Conservation (phyloP, 768 basidiomycete species). For the Agaricus blazei region DNA sequence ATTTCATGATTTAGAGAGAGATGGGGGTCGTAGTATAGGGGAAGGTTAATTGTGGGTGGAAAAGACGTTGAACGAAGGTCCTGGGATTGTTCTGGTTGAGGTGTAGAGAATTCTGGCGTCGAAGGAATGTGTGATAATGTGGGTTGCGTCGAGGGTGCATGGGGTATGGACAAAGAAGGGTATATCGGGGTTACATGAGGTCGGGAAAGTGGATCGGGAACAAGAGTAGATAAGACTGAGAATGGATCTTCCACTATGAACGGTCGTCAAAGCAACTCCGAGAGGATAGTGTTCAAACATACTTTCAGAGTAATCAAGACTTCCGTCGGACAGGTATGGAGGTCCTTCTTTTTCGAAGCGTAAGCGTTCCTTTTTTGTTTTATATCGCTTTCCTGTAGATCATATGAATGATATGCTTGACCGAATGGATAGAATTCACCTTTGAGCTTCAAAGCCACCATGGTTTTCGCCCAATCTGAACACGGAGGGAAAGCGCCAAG, state of each 20-base stretch:
- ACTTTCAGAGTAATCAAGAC: slow-evolving; percentile 72
- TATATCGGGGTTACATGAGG: slow-evolving; percentile 58
- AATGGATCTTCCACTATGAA: slow-evolving; percentile 74
- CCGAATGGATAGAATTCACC: slow-evolving; percentile 30
- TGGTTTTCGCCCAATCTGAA: slow-evolving; percentile 66
- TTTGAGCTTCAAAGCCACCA: slow-evolving; percentile 72
- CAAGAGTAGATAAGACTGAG: slow-evolving; percentile 56
- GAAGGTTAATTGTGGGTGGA: slow-evolving; percentile 21
- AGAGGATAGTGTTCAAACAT: slow-evolving; percentile 18
- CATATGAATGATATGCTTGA: background rate
- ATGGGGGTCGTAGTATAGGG: slow-evolving; percentile 19
- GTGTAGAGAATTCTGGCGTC: slow-evolving; percentile 8
- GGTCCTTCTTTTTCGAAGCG: slow-evolving; percentile 76
- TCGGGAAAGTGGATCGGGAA: slow-evolving; percentile 50
- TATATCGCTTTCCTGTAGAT: slow-evolving; percentile 62
- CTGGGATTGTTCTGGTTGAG: slow-evolving; percentile 19
- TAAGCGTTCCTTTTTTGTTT: slow-evolving; percentile 76
- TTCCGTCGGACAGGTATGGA: slow-evolving; percentile 69
- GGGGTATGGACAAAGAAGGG: slow-evolving; percentile 30
- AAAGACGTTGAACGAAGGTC: slow-evolving; percentile 15
- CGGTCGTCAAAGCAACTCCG: slow-evolving; percentile 8
- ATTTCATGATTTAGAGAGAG: slow-evolving; percentile 15
- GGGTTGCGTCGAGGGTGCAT: slow-evolving; percentile 11
- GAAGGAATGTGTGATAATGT: slow-evolving; percentile 12
- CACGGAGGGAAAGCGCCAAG: slow-evolving; percentile 67